phyloP scores from a whole-genome alignment of 1,284 basidiomycete genomes.

The Cerioporus squamosus region DNA sequence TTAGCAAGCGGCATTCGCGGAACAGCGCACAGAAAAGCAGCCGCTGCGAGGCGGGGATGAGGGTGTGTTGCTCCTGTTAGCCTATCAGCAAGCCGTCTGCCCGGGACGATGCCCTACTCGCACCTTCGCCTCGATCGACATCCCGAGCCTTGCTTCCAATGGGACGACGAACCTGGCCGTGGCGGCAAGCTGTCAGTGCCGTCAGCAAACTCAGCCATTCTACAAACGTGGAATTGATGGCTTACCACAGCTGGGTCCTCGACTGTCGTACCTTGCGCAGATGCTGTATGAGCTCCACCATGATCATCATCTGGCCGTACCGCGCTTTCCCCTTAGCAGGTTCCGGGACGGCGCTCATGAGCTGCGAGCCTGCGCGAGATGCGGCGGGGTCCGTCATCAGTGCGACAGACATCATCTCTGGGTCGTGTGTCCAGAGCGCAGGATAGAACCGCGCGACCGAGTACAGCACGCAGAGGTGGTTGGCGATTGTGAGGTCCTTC shows the following conservation, averaged over 20 bases:
- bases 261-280: conserved; percentile 48
- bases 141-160: conserved; percentile 62
- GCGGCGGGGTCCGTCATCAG: conserved; percentile 56
- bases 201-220: conserved; percentile 11
- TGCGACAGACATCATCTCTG: conserved; percentile 79
- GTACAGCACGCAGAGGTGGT: conserved; percentile 59
- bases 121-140: conserved; percentile 68
- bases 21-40: conserved; percentile 62
- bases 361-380: conserved; percentile 24
- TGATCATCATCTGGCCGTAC: conserved; percentile 66
- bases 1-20: conserved; percentile 62
- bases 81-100: not conserved
- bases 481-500: conserved; percentile 59
- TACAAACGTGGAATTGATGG: not conserved
- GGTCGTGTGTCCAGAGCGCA: conserved; percentile 72
- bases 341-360: conserved; percentile 26
- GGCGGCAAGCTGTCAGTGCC: conserved; percentile 40
- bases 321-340: conserved; percentile 51
- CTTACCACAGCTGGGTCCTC: conserved; percentile 46
- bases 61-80: conserved; percentile 52
- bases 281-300: conserved; percentile 65
- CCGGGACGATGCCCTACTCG: not conserved
- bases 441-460: conserved; percentile 57
- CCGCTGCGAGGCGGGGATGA: conserved; percentile 58
- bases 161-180: conserved; percentile 53